Conservation (phyloP, 2,329 filamentous ascomycete genomes). For the Eutypa lata region DNA sequence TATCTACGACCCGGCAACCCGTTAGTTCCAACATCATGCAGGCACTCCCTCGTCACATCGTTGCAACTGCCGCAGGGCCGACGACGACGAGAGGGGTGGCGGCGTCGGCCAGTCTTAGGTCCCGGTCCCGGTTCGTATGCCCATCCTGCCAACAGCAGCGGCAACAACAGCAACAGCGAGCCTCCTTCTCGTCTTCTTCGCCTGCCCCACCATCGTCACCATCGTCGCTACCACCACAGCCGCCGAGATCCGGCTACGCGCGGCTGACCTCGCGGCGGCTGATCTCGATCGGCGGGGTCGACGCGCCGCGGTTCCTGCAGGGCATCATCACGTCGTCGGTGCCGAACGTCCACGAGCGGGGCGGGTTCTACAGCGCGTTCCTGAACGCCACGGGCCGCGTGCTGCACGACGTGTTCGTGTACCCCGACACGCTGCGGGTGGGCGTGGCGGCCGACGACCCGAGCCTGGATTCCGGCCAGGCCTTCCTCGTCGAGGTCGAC, state of each 20-base stretch:
- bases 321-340: slow-evolving; percentile 79
- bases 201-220: slow-evolving; percentile 1
- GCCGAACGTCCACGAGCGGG: slow-evolving; percentile 21
- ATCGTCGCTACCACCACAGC: slow-evolving; percentile 30
- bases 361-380: slow-evolving; percentile 70
- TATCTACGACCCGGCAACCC: too few relatives aligned
- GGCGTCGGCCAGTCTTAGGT: background rate
- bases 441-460: slow-evolving; percentile 18
- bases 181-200: background rate
- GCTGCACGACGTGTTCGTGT: slow-evolving; percentile 87
- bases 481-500: slow-evolving; percentile 82
- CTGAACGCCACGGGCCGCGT: slow-evolving; percentile 82
- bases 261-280: slow-evolving; percentile 71
- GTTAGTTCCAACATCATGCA: background rate
- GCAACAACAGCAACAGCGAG: background rate
- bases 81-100: background rate
- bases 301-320: slow-evolving; percentile 82
- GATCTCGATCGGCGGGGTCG: slow-evolving; percentile 74
- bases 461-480: slow-evolving; percentile 30
- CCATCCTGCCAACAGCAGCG: background rate
- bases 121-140: background rate
- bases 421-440: slow-evolving; percentile 51
- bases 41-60: background rate
- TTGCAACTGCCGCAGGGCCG: background rate
- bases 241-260: slow-evolving; percentile 46